These are phyloP conservation scores for Fusarium sp. DNA, from an alignment of 2,329 filamentous ascomycete genomes.

Conservation along the genomic window DNA sequence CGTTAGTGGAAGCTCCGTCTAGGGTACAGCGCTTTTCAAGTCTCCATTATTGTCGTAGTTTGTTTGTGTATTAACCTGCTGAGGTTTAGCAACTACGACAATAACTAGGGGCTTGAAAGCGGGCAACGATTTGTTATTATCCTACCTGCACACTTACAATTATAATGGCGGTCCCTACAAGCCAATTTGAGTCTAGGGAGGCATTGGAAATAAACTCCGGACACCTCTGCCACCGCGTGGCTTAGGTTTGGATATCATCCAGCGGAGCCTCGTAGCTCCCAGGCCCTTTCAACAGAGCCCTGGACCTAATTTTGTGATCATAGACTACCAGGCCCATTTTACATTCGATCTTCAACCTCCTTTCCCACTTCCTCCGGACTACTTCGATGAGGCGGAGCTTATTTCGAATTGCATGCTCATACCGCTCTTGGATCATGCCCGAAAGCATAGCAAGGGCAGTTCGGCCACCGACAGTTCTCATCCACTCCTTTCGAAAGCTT, in stretches of 20 bases:
- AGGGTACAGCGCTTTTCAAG: conserved; percentile 2
- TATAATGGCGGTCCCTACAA: background rate
- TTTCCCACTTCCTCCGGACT: background rate
- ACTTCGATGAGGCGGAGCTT: conserved; percentile 2
- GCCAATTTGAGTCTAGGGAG: background rate
- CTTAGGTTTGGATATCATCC: background rate
- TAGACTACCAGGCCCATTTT: background rate
- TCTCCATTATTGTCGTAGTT: background rate
- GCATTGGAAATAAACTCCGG: conserved; percentile 5
- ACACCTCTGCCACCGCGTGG: background rate
- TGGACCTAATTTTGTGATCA: conserved; percentile 4
- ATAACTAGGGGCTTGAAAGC: conserved; percentile 22
- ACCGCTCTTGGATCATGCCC: background rate
- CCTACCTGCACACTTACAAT: background rate
- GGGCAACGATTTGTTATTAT: background rate
- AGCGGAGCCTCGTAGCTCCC: background rate
- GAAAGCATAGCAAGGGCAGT: background rate
- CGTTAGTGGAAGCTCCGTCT: background rate
- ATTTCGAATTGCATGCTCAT: background rate
- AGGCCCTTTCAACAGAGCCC: conserved; percentile 5
- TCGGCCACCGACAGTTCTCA: background rate
- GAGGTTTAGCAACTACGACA: conserved; percentile 19
- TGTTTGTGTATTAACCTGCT: background rate
- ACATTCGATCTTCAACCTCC: background rate
- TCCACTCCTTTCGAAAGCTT: conserved; percentile 1